Conservation (phyloP, 495 filamentous ascomycete species). For the Neurospora sp. region DNA sequence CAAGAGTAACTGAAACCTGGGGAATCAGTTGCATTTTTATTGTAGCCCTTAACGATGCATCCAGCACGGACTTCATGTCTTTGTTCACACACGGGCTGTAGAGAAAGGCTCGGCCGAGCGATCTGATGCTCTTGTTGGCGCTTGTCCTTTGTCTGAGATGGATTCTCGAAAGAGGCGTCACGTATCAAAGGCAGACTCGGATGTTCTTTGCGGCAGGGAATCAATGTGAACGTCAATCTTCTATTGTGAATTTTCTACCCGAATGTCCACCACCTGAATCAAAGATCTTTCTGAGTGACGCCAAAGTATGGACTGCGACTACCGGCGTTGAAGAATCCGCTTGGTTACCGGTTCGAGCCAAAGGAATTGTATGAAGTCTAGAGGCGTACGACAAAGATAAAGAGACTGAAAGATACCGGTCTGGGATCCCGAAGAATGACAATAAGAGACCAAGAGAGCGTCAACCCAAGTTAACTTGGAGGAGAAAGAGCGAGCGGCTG, state of each 20-base stretch:
- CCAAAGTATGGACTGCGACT: neutral
- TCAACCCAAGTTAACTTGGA: neutral
- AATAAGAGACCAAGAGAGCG: neutral
- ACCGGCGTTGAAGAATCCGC: neutral
- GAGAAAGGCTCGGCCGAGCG: neutral
- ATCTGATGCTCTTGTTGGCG: neutral
- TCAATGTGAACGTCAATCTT: neutral
- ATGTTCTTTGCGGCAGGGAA: neutral
- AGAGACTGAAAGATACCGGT: neutral
- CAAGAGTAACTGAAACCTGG: neutral
- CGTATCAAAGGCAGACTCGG: neutral
- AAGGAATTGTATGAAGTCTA: neutral
- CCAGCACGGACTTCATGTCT: neutral
- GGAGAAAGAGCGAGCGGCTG: neutral
- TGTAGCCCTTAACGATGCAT: neutral
- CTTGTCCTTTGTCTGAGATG: neutral
- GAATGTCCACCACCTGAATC: neutral
- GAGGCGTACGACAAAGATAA: neutral
- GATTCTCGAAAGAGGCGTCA: neutral
- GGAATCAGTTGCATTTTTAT: neutral
- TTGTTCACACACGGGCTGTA: neutral
- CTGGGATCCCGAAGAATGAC: neutral
- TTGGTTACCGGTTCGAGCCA: neutral
- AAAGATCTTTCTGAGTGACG: neutral
- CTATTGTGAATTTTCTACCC: neutral